Conservation (phyloP, 2,329 filamentous ascomycete genomes). For the Colletotrichum aenigma region DNA sequence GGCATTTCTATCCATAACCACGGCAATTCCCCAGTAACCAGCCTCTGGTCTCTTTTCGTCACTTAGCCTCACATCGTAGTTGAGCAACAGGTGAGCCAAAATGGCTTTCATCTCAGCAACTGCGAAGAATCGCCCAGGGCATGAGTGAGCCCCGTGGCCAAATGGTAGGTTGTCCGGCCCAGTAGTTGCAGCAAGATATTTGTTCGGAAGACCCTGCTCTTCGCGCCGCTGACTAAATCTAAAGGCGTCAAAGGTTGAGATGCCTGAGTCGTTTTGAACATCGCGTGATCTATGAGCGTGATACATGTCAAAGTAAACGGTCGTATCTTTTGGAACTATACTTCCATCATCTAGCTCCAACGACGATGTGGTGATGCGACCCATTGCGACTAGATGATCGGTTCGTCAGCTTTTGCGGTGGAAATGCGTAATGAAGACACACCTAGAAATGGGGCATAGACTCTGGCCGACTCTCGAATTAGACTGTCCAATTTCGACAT, state of each 20-base stretch:
- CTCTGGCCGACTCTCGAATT: background rate
- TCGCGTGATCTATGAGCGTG: background rate
- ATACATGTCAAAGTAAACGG: constrained; percentile 4
- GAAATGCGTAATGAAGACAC: background rate
- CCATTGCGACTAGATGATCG: background rate
- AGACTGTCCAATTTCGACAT: constrained; percentile 1
- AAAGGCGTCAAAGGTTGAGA: background rate
- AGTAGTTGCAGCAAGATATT: constrained; percentile 25
- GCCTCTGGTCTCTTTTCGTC: background rate
- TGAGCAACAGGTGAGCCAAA: constrained; percentile 29
- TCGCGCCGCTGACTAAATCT: background rate
- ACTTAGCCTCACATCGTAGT: constrained; percentile 26
- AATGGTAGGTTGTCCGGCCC: constrained; percentile 35
- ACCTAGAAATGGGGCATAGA: background rate
- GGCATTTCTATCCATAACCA: background rate
- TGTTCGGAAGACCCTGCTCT: background rate
- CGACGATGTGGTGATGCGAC: background rate
- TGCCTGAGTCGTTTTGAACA: background rate
- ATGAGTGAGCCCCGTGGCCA: constrained; percentile 44
- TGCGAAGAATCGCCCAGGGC: constrained; percentile 47
- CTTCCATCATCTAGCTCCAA: background rate
- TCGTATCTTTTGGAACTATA: background rate
- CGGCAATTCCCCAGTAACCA: background rate
- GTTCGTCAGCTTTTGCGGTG: background rate
- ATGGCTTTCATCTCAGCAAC: constrained; percentile 42